phyloP scores from a whole-genome alignment of 768 basidiomycete genomes.

The Pholiota molesta region DNA sequence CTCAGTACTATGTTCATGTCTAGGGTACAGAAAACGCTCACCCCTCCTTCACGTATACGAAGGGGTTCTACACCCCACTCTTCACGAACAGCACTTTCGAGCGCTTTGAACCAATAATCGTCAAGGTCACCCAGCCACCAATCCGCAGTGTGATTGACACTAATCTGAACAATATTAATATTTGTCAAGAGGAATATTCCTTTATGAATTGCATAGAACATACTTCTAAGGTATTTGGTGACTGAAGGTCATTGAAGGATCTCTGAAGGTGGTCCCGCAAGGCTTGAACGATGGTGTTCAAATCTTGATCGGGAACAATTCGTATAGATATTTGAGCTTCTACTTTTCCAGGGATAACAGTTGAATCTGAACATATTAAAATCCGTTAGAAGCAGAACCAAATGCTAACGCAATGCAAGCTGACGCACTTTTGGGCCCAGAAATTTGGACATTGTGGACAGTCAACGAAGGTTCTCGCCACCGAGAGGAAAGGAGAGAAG shows the following conservation, averaged over 20 bases:
- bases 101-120: conserved; percentile 82
- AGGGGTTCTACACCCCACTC: conserved; percentile 90
- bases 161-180: conserved; percentile 56
- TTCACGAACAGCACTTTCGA: conserved; percentile 80
- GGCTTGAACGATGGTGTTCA: conserved; percentile 65
- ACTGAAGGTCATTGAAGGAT: conserved; percentile 61
- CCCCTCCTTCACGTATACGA: conserved; percentile 92
- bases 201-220: conserved; percentile 14
- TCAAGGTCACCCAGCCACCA: conserved; percentile 96
- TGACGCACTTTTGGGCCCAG: conserved; percentile 71
- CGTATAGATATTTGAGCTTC: conserved; percentile 88
- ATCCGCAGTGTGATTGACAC: conserved; percentile 81
- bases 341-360: conserved; percentile 86
- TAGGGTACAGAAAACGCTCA: conserved; percentile 35
- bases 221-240: conserved; percentile 77
- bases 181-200: neutral
- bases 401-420: conserved; percentile 24
- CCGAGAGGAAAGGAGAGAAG: conserved; percentile 69
- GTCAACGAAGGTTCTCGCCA: conserved; percentile 94
- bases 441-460: conserved; percentile 81
- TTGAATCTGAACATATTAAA: conserved; percentile 55
- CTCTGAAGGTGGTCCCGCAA: conserved; percentile 60
- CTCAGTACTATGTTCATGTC: conserved; percentile 9
- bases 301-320: conserved; percentile 91
- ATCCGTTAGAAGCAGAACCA: neutral